Conservation (phyloP, 805 yeast species). For the Ogataea siamensis region DNA sequence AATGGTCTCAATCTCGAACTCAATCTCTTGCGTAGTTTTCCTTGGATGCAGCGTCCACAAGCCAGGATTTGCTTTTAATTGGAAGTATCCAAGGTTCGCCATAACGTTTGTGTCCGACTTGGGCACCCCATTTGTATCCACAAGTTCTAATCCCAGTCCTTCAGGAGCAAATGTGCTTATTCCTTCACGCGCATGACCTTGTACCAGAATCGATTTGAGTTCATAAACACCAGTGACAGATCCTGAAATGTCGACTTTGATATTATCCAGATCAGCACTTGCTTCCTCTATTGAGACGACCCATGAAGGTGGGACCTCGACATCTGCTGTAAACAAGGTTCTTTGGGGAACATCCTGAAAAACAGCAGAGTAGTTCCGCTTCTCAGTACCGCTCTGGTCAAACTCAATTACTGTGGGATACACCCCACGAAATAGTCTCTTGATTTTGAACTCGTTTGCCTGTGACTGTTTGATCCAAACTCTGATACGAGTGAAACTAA, state of each 20-base stretch:
- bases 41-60: slow-evolving; percentile 53
- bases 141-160: slow-evolving; percentile 49
- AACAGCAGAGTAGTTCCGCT: slow-evolving; percentile 28
- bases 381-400: slow-evolving; percentile 28
- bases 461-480: slow-evolving; percentile 56
- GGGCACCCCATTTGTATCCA: slow-evolving; percentile 17
- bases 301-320: slow-evolving; percentile 70
- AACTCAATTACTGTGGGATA: slow-evolving; percentile 37
- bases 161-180: slow-evolving; percentile 40
- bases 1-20: neutral
- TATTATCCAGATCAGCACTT: slow-evolving; percentile 61
- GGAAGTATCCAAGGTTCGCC: slow-evolving; percentile 83
- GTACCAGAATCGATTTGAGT: slow-evolving; percentile 57
- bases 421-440: slow-evolving; percentile 56
- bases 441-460: slow-evolving; percentile 45
- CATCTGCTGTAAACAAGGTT: slow-evolving; percentile 50
- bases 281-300: slow-evolving; percentile 52
- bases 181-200: slow-evolving; percentile 62
- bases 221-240: slow-evolving; percentile 46
- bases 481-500: slow-evolving; percentile 52
- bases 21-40: slow-evolving; percentile 36
- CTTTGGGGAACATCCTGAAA: slow-evolving; percentile 53
- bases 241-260: slow-evolving; percentile 44
- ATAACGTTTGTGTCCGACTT: slow-evolving; percentile 64
- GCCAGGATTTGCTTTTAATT: slow-evolving; percentile 74